A percentile compares a stretch with the other conserved stretches of the same genome.
Evolutionary conservation across 768 basidiomycete species (phyloP).

Genomic region (Kwoniella dejecticola): DNA sequence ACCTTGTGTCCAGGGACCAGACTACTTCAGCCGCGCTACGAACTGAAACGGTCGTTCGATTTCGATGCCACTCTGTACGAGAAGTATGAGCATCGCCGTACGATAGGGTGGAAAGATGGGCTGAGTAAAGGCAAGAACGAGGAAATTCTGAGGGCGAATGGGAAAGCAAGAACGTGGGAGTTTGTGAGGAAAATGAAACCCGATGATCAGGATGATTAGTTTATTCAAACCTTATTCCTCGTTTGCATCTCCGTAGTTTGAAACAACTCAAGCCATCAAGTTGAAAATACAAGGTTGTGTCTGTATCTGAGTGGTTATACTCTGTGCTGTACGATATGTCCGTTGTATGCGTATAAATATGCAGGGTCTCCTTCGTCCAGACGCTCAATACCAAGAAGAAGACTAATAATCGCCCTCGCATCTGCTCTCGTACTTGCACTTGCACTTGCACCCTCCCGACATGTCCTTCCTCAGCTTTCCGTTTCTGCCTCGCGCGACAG

Average conservation of each 20-base stretch:
- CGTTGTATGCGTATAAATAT: too few species aligned
- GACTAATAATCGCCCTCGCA: too few species aligned
- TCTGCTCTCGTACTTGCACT: too few species aligned
- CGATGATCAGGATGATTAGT: conserved; percentile 7
- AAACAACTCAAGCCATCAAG: neutral
- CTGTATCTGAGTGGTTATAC: too few species aligned
- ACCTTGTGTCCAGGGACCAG: conserved; percentile 55
- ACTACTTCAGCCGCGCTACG: conserved; percentile 66
- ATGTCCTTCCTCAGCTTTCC: too few species aligned
- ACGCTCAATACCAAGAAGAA: too few species aligned
- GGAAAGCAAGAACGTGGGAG: conserved; percentile 83
- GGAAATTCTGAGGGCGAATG: conserved; percentile 60
- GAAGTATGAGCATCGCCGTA: conserved; percentile 93
- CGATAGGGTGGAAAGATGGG: conserved; percentile 75
- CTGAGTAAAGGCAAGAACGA: conserved; percentile 67
- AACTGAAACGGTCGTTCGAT: conserved; percentile 72
- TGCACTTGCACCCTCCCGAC: too few species aligned
- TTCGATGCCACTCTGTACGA: conserved; percentile 73
- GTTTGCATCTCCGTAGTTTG: too few species aligned
- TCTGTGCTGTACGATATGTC: too few species aligned
- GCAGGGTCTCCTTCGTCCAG: too few species aligned
- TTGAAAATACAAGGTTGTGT: neutral
- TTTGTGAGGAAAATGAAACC: conserved; percentile 61
- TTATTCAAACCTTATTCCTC: too few species aligned
- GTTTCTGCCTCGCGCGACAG: too few species aligned